Percentiles rank a stretch among this genome's conserved stretches.
Evolutionary conservation across 371 early-diverging fungal genomes (phyloP).

Genomic region (Apophysomyces elegans): DNA sequence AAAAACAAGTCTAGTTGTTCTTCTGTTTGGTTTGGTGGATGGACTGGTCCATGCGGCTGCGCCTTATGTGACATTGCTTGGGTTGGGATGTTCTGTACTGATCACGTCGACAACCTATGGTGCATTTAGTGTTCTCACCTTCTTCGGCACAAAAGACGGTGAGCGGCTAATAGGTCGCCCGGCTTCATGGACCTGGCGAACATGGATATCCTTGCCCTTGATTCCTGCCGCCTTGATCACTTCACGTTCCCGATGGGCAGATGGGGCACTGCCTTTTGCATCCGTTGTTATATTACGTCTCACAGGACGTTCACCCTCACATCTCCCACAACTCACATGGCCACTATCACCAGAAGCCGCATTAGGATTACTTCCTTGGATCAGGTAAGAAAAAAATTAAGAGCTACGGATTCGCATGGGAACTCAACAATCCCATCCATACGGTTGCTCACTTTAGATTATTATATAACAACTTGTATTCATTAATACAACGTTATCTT

Average conservation of each 20-base stretch:
- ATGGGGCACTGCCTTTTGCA: conserved; percentile 42
- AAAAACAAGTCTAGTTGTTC: conserved; percentile 49
- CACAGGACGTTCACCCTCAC: neutral
- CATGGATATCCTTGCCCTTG: conserved; percentile 69
- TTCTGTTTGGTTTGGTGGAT: conserved; percentile 59
- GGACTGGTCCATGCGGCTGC: conserved; percentile 61
- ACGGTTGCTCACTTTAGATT: conserved; percentile 28
- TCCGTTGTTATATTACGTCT: conserved; percentile 30
- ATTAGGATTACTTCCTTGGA: conserved; percentile 62
- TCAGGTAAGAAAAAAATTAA: conserved; percentile 30
- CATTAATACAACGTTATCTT: conserved; percentile 15
- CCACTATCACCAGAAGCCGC: conserved; percentile 61
- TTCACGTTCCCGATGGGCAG: conserved; percentile 58
- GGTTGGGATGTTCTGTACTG: conserved; percentile 62
- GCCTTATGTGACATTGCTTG: conserved; percentile 69
- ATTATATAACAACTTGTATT: conserved; percentile 47
- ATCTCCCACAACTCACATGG: conserved; percentile 45
- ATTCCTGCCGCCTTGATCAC: conserved; percentile 67
- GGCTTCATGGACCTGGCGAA: conserved; percentile 65
- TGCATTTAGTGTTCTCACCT: conserved; percentile 69
- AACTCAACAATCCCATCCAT: neutral
- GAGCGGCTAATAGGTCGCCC: conserved; percentile 65
- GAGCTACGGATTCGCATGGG: too few species aligned
- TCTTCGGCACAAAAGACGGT: conserved; percentile 70
- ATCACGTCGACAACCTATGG: conserved; percentile 69